Evolutionary conservation across 1,284 basidiomycete species (phyloP).

Genomic region (Ustilago hordei): DNA sequence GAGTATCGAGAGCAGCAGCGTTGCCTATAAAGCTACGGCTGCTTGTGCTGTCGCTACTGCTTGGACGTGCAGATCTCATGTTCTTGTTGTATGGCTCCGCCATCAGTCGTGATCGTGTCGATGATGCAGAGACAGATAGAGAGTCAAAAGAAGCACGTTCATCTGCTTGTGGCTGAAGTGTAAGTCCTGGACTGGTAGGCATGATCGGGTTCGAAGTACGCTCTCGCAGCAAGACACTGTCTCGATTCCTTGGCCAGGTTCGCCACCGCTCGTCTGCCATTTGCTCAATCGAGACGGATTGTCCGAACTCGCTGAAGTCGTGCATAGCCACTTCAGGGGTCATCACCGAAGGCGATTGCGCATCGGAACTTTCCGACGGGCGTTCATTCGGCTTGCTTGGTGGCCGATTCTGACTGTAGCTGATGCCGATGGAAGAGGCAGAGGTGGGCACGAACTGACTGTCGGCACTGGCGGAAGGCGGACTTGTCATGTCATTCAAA

Average conservation of each 20-base stretch:
- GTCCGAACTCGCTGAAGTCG: slow-evolving; percentile 47
- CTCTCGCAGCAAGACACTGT: background rate
- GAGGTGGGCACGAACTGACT: slow-evolving; percentile 4
- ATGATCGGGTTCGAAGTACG: background rate
- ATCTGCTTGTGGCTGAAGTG: background rate
- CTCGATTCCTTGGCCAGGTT: slow-evolving; percentile 33
- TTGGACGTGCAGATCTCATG: slow-evolving; percentile 26
- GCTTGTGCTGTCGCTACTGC: slow-evolving; percentile 36
- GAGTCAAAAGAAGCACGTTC: slow-evolving; percentile 19
- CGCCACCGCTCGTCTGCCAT: slow-evolving; percentile 46
- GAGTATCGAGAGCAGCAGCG: slow-evolving; percentile 7
- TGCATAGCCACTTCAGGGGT: slow-evolving; percentile 27
- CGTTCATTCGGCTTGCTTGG: background rate
- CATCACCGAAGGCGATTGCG: background rate
- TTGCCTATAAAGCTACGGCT: slow-evolving; percentile 26
- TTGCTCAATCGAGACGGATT: slow-evolving; percentile 41
- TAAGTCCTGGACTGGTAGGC: background rate
- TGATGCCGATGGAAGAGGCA: slow-evolving; percentile 26
- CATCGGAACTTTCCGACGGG: background rate
- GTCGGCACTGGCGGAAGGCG: slow-evolving; percentile 1
- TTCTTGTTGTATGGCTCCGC: slow-evolving; percentile 41
- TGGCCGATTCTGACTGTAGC: background rate
- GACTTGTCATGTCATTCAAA: slow-evolving; percentile 16
- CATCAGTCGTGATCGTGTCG: slow-evolving; percentile 27
- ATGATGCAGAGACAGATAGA: slow-evolving; percentile 14